A percentile compares a stretch with the other conserved stretches of the same genome.
These are phyloP conservation scores for Cylindrodendrum hubeiense DNA, from an alignment of 2,329 filamentous ascomycete species.

Conservation along the genomic window DNA sequence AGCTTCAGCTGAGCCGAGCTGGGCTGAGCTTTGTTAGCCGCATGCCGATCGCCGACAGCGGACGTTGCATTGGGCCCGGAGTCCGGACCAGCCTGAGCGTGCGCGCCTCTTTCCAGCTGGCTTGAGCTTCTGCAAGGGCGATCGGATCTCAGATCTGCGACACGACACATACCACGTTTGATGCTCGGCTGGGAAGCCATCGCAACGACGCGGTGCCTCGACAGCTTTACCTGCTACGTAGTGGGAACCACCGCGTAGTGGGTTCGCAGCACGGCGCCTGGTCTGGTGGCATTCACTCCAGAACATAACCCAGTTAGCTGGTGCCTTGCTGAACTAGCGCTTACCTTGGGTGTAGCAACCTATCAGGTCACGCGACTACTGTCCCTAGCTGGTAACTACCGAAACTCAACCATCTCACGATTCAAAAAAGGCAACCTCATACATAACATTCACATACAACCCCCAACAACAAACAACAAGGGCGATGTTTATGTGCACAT, in stretches of 20 bases:
- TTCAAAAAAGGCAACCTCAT: not conserved
- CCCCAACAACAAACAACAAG: not conserved
- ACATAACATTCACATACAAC: not conserved
- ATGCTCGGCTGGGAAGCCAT: no score
- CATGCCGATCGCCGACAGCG: slow-evolving; percentile 3
- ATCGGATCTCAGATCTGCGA: slow-evolving; percentile 5
- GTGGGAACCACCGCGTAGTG: no score
- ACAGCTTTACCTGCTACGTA: no score
- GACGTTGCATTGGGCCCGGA: not conserved
- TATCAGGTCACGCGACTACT: not conserved
- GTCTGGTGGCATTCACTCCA: not conserved
- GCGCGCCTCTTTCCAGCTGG: not conserved
- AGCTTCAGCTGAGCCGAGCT: slow-evolving; percentile 6
- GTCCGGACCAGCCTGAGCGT: not conserved
- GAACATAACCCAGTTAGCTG: not conserved
- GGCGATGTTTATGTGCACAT: not conserved
- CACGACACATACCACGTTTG: not conserved
- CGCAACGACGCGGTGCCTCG: no score
- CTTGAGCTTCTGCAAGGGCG: slow-evolving; percentile 6
- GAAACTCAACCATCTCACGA: not conserved
- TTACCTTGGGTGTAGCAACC: not conserved
- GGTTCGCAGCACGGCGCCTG: not conserved
- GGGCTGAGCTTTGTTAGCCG: slow-evolving; percentile 1
- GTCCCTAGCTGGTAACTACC: not conserved
- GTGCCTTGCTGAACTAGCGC: not conserved